These are phyloP conservation scores for Durotheca rogersii DNA, from an alignment of 495 filamentous ascomycete genomes.

Conservation along the genomic window DNA sequence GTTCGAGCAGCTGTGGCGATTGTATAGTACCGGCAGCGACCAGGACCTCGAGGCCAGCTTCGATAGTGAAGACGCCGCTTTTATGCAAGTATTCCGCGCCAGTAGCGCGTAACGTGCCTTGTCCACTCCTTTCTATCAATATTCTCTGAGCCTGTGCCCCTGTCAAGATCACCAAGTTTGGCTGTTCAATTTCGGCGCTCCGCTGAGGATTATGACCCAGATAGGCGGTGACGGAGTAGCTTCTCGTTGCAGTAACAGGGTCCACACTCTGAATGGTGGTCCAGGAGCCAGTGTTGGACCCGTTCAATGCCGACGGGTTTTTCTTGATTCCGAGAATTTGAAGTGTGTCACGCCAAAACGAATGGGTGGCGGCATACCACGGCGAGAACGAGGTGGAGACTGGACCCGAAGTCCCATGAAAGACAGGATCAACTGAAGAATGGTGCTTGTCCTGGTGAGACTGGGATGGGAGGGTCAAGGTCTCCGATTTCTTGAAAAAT, in stretches of 20 bases:
- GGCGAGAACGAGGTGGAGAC: constrained; percentile 46
- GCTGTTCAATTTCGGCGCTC: no score
- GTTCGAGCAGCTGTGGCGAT: constrained; percentile 57
- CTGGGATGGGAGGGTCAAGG: constrained; percentile 44
- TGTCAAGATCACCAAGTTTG: constrained; percentile 47
- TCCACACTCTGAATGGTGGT: constrained; percentile 47
- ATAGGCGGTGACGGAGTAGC: constrained; percentile 50
- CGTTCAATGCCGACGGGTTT: constrained; percentile 42
- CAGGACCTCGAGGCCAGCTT: constrained; percentile 58
- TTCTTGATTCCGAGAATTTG: constrained; percentile 43
- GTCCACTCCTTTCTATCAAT: no score
- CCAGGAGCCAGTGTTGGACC: constrained; percentile 49
- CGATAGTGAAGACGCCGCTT: constrained; percentile 28
- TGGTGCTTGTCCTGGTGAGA: constrained; percentile 36
- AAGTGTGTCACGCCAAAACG: constrained; percentile 51
- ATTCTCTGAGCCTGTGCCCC: constrained; percentile 43
- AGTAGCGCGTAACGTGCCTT: no score
- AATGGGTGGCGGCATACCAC: constrained; percentile 46
- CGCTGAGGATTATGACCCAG: constrained; percentile 39
- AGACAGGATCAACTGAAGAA: constrained; percentile 31
- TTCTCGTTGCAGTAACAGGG: constrained; percentile 39
- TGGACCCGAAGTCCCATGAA: constrained; percentile 47
- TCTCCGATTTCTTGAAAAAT: constrained; percentile 52
- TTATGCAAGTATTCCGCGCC: no score
- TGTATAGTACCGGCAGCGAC: constrained; percentile 53